phyloP scores from a whole-genome alignment of 192 early-diverging fungal species.

The Umbelopsis sp. region DNA sequence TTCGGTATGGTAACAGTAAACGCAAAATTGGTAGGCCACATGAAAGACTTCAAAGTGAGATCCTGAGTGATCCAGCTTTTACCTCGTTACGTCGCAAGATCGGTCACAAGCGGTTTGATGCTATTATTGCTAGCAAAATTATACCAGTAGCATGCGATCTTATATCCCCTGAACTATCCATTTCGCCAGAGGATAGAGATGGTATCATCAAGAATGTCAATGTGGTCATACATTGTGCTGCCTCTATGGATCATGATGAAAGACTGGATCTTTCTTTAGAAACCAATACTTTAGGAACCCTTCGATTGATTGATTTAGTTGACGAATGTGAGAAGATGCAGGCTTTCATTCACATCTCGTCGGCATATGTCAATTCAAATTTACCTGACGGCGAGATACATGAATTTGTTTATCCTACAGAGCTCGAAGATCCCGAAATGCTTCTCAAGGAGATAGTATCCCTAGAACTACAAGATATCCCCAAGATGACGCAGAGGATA shows the following conservation, averaged over 20 bases:
- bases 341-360: slow-evolving; percentile 41
- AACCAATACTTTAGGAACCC: slow-evolving; percentile 44
- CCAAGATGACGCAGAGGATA: slow-evolving; percentile 44
- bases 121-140: slow-evolving; percentile 44
- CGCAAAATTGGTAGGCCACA: slow-evolving; percentile 39
- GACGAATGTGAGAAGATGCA: slow-evolving; percentile 42
- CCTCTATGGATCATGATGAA: slow-evolving; percentile 53
- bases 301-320: slow-evolving; percentile 46
- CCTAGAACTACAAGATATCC: slow-evolving; percentile 40
- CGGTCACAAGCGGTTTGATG: slow-evolving; percentile 39
- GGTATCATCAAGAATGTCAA: slow-evolving; percentile 44
- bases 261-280: slow-evolving; percentile 50
- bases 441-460: slow-evolving; percentile 38
- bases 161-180: slow-evolving; percentile 44
- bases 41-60: slow-evolving; percentile 39
- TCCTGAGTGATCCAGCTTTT: slow-evolving; percentile 45
- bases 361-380: slow-evolving; percentile 36
- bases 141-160: slow-evolving; percentile 52
- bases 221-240: slow-evolving; percentile 56
- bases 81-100: slow-evolving; percentile 40
- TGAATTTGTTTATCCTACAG: slow-evolving; percentile 43
- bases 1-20: slow-evolving; percentile 39
- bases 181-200: slow-evolving; percentile 42
- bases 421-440: slow-evolving; percentile 39
- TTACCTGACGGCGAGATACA: slow-evolving; percentile 38